Evolutionary conservation across 768 basidiomycete genomes (phyloP).

Genomic region (Mycena vitilis): DNA sequence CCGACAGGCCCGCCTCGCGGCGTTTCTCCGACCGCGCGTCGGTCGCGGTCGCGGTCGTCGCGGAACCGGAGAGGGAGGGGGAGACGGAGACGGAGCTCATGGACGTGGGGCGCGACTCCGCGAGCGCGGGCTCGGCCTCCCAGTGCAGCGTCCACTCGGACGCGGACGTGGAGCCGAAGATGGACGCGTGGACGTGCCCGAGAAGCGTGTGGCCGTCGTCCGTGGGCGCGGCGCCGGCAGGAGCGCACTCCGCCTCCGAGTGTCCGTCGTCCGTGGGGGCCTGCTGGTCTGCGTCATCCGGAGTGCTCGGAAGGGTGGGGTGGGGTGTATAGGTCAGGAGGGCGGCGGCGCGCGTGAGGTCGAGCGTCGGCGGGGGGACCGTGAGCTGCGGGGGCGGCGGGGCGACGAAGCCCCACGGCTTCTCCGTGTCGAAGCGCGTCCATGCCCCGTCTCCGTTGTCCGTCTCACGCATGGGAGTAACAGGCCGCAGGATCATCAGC

Average conservation of each 20-base stretch:
- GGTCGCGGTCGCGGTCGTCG: too few species aligned
- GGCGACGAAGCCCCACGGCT: neutral
- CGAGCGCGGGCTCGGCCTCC: neutral
- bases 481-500: neutral
- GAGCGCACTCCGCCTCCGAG: neutral
- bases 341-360: too few species aligned
- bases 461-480: neutral
- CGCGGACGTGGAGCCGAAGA: too few species aligned
- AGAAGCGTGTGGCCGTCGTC: neutral
- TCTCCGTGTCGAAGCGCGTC: neutral
- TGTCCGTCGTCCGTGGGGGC: neutral
- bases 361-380: neutral
- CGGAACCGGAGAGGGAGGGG: too few species aligned
- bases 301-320: too few species aligned
- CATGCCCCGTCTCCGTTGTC: neutral
- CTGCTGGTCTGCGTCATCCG: neutral
- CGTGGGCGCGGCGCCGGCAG: neutral
- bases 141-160: neutral
- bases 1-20: neutral
- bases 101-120: neutral
- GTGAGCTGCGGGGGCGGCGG: neutral
- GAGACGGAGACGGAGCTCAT: neutral
- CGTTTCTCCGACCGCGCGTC: neutral
- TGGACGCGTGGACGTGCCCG: too few species aligned
- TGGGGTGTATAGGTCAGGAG: neutral